Base-by-base conservation (phyloP, 1,284 basidiomycete species). In the Porodaedalea pini region DNA sequence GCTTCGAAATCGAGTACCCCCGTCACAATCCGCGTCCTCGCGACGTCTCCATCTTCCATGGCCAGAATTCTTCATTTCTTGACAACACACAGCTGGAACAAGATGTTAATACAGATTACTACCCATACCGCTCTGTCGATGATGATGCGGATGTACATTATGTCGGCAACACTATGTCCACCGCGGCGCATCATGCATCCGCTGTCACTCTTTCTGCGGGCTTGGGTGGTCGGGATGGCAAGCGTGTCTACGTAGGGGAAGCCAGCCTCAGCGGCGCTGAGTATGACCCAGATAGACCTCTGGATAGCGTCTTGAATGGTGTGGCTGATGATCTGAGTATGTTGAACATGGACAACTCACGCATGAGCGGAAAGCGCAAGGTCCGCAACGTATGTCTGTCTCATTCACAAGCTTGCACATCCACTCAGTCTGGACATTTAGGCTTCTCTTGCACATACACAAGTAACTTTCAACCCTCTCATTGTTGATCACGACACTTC, bases 201-300 rank as follows among this genome's bases (percentile, higher is more conserved):
- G 89, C 82, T 0, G 76, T 94, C 48, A 94, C 92, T 0, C 77
- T 95, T n/a, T 89, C 81, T 57, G 90, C 90, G 2, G 92, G 92
- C 0, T 78, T 94, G 2, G 85, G 81, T 51, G 72, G 73, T 2
- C 51, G 53, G 37, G 73, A 73, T 2, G 84, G 57, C 52, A 57
- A 32, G 27, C 54, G 61, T 32, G 53, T 36, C 54, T 51, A 56
- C 59, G 58, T 17, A 43, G 62, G 40, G 7, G 63, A 80, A 61
- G 69, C 78, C 34, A 87, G 82, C 63, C 68, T 87, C 37, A 88
- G 85, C 65, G 87, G 83, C 25, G 86, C 84, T 41, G 92, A 94
- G 67, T 94, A 90, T 64, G 92, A 94, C 68, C 91, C 92, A 1
- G 92, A 94, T 50, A 76, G 92, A 41, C 88, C 88, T 13, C 69